A percentile compares a stretch with the other conserved stretches of the same genome.
These are phyloP conservation scores for Corylus americana DNA, from an alignment of 306 rosid species.

Conservation along the genomic window DNA sequence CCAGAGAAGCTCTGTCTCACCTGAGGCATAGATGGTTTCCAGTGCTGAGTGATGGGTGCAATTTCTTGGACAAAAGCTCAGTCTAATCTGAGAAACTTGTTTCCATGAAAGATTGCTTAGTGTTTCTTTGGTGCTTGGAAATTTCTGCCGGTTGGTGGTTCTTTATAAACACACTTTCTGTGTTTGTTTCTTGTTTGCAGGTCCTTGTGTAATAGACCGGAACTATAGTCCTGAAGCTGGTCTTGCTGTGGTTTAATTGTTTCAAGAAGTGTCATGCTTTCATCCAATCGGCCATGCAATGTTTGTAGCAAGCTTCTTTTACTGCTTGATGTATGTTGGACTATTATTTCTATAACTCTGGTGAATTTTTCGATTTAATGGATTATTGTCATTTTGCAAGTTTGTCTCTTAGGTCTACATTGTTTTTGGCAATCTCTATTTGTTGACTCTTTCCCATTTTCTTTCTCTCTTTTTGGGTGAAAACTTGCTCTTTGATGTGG, in stretches of 20 bases:
- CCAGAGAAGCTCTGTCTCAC: conserved; percentile 35
- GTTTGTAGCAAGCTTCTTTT: conserved; percentile 70
- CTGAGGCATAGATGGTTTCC: conserved; percentile 29
- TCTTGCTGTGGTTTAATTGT: conserved; percentile 62
- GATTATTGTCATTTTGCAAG: conserved; percentile 10
- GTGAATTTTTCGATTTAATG: conserved; percentile 28
- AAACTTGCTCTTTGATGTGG: conserved; percentile 43
- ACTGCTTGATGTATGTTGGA: conserved; percentile 85
- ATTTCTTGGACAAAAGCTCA: conserved; percentile 21
- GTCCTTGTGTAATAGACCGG: conserved; percentile 55
- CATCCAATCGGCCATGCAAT: conserved; percentile 65
- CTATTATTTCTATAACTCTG: conserved; percentile 44
- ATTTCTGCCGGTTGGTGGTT: conserved; percentile 37
- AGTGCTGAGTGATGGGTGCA: conserved; percentile 26
- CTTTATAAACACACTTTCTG: conserved; percentile 58
- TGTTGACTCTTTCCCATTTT: conserved; percentile 24
- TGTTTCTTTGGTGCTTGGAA: conserved; percentile 60
- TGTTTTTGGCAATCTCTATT: conserved; percentile 25
- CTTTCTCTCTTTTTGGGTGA: not conserved
- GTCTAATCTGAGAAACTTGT: conserved; percentile 38
- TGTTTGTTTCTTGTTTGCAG: conserved; percentile 77
- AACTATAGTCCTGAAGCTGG: conserved; percentile 49
- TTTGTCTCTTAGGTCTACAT: conserved; percentile 21
- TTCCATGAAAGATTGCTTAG: conserved; percentile 58
- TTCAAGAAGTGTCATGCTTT: conserved; percentile 71